phyloP scores from a whole-genome alignment of 805 yeast species.

The Wickerhamomyces silvicola region DNA sequence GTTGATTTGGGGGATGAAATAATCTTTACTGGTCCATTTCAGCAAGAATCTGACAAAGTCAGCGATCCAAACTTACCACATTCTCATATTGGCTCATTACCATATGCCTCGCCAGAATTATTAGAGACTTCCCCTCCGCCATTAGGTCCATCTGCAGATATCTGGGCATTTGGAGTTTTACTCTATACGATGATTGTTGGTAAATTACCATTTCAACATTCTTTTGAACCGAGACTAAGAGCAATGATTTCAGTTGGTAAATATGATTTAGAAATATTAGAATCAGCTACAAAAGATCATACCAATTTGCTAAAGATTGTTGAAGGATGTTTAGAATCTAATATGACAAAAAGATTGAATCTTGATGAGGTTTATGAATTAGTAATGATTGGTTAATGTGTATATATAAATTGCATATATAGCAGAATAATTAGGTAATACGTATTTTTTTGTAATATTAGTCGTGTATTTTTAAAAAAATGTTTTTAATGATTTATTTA shows the following conservation, averaged over 20 bases:
- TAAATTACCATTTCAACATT: conserved; percentile 1
- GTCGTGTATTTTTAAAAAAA: too few species aligned
- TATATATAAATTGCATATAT: too few species aligned
- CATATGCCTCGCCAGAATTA: conserved; percentile 89
- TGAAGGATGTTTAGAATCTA: conserved; percentile 46
- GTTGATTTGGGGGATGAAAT: too few species aligned
- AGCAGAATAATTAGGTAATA: too few species aligned
- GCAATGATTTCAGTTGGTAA: conserved; percentile 65
- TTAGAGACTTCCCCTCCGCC: conserved; percentile 56
- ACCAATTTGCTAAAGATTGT: conserved; percentile 30
- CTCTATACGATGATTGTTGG: background rate
- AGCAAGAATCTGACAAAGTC: conserved; percentile 2
- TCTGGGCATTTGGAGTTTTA: conserved; percentile 57
- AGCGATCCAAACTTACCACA: conserved; percentile 36
- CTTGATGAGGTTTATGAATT: conserved; percentile 31
- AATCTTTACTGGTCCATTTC: conserved; percentile 13
- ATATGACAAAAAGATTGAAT: conserved; percentile 46
- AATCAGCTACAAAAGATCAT: conserved; percentile 30
- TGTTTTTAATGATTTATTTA: too few species aligned
- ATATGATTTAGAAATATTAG: conserved; percentile 42
- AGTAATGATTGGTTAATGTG: too few species aligned
- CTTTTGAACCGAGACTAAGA: conserved; percentile 64
- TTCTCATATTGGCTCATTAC: conserved; percentile 79
- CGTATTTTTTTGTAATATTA: too few species aligned
- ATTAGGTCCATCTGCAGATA: conserved; percentile 63